Conservation (phyloP, 2,329 filamentous ascomycete species). For the Botrytis medusae region DNA sequence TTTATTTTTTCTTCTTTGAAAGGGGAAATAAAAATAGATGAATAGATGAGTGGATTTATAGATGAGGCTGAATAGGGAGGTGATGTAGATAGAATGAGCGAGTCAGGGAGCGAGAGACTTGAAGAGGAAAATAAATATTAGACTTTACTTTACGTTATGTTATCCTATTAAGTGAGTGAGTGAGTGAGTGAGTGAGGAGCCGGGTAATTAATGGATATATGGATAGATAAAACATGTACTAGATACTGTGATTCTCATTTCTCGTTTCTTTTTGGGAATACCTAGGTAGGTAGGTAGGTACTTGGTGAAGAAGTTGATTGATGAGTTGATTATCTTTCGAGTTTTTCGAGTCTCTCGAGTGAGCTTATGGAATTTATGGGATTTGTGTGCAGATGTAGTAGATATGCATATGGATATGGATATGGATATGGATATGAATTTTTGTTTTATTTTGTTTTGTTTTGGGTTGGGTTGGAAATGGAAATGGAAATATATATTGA, state of each 20-base stretch:
- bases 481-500: no score
- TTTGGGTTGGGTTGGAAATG: no score
- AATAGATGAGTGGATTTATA: neutral
- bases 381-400: no score
- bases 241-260: neutral
- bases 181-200: neutral
- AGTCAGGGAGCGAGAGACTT: neutral
- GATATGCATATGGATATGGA: no score
- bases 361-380: no score
- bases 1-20: neutral
- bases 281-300: neutral
- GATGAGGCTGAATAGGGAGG: neutral
- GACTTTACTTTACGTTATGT: neutral
- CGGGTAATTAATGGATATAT: neutral
- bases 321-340: no score
- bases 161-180: neutral
- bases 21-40: neutral
- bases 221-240: neutral
- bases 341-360: no score
- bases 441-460: no score
- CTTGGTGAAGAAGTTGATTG: no score
- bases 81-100: neutral
- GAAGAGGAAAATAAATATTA: neutral
- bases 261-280: neutral
- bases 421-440: no score